A percentile compares a stretch with the other conserved stretches of the same genome.
phyloP scores from a whole-genome alignment of 371 early-diverging fungal species.

The Saksenaea vasiformis region DNA sequence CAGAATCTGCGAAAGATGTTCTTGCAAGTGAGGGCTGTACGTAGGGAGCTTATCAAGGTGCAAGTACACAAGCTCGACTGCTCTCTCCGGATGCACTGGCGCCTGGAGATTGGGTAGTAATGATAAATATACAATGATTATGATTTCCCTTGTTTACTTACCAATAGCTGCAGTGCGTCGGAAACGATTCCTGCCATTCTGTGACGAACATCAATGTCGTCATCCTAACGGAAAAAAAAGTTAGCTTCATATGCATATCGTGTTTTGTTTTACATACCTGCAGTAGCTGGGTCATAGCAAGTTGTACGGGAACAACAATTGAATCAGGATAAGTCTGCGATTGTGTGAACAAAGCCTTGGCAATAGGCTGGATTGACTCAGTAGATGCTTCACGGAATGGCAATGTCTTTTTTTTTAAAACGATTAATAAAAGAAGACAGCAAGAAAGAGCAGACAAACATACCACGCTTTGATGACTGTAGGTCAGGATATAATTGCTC shows the following conservation, averaged over 20 bases:
- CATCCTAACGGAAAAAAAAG: slow-evolving; percentile 58
- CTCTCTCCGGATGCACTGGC: slow-evolving; percentile 52
- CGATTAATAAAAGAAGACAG: background rate
- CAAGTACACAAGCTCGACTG: slow-evolving; percentile 56
- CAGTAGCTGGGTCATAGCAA: slow-evolving; percentile 23
- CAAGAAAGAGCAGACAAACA: slow-evolving; percentile 1
- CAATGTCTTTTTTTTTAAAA: slow-evolving; percentile 31
- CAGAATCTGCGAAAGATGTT: slow-evolving; percentile 23
- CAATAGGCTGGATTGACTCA: slow-evolving; percentile 49
- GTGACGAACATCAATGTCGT: slow-evolving; percentile 73
- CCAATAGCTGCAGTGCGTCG: slow-evolving; percentile 41
- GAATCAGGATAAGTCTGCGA: background rate
- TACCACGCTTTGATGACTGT: slow-evolving; percentile 55
- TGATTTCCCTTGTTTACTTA: background rate
- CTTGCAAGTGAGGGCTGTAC: slow-evolving; percentile 18
- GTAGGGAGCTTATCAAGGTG: slow-evolving; percentile 31
- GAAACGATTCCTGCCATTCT: slow-evolving; percentile 60
- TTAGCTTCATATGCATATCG: background rate
- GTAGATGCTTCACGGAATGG: slow-evolving; percentile 62
- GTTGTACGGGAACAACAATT: slow-evolving; percentile 17
- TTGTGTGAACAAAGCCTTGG: slow-evolving; percentile 34
- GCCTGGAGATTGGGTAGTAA: slow-evolving; percentile 13
- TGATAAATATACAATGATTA: background rate
- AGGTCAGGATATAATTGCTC: slow-evolving; percentile 45
- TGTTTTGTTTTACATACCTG: slow-evolving; percentile 17